phyloP scores from a whole-genome alignment of 1,284 basidiomycete genomes.

The Naganishia albida region DNA sequence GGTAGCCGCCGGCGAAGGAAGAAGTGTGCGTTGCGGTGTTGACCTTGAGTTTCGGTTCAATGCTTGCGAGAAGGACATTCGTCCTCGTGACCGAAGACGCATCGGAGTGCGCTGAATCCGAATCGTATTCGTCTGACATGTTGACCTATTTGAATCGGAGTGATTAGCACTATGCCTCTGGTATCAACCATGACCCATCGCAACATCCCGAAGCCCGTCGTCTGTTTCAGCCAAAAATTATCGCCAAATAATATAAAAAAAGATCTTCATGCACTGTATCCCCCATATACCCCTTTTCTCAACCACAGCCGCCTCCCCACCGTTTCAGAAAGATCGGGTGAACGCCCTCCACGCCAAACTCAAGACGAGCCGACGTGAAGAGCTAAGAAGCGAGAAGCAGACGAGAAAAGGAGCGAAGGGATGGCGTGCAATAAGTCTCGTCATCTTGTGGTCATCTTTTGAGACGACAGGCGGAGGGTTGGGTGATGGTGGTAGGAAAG shows the following conservation, averaged over 20 bases:
- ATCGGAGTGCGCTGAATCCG: constrained; percentile 17
- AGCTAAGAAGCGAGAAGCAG: constrained; percentile 18
- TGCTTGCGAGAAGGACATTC: constrained; percentile 24
- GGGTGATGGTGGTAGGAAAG: neutral
- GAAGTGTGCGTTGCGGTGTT: constrained; percentile 38
- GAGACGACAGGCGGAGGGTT: constrained; percentile 6
- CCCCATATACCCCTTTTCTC: constrained; percentile 17
- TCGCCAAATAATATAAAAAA: constrained; percentile 30
- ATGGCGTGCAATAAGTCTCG: constrained; percentile 30
- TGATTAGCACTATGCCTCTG: neutral
- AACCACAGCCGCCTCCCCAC: constrained; percentile 17
- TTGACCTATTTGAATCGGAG: neutral
- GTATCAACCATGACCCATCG: neutral
- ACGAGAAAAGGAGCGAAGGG: constrained; percentile 13
- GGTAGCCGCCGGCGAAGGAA: constrained; percentile 52
- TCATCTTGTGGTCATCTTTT: constrained; percentile 30
- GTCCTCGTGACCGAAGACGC: constrained; percentile 22
- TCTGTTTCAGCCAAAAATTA: constrained; percentile 28
- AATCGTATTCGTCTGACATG: constrained; percentile 27
- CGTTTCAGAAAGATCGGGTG: constrained; percentile 26
- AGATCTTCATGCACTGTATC: constrained; percentile 27
- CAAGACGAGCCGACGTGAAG: constrained; percentile 21
- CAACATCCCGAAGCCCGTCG: neutral
- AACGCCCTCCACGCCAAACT: constrained; percentile 7
- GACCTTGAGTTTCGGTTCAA: constrained; percentile 26